phyloP scores from a whole-genome alignment of 768 basidiomycete genomes.

The Lanmaoa rubissima region DNA sequence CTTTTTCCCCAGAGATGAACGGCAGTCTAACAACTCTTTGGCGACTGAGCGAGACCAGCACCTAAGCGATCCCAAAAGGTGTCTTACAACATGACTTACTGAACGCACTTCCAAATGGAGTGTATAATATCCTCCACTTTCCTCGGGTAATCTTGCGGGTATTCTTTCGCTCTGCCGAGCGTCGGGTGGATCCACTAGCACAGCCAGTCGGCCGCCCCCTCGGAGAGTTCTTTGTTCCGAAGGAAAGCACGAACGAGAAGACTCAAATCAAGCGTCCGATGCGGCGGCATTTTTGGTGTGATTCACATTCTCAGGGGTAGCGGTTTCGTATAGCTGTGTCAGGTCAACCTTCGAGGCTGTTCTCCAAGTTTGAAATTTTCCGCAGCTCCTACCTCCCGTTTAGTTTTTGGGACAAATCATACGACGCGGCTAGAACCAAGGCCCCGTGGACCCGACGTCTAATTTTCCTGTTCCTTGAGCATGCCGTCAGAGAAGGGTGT shows the following conservation, averaged over 20 bases:
- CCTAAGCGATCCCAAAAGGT: background rate
- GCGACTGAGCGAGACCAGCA: background rate
- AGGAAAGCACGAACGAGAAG: background rate
- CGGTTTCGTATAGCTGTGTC: background rate
- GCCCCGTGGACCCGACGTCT: background rate
- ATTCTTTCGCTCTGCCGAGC: conserved; percentile 8
- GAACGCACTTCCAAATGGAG: background rate
- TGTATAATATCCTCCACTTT: background rate
- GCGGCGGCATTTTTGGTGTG: background rate
- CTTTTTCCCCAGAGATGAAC: background rate
- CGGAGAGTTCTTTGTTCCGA: conserved; percentile 12
- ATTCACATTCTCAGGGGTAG: conserved; percentile 17
- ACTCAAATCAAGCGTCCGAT: background rate
- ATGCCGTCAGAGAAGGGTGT: background rate
- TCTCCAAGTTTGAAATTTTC: background rate
- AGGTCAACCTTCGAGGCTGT: background rate
- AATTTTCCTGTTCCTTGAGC: conserved; percentile 1
- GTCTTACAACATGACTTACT: background rate
- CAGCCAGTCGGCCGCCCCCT: conserved; percentile 12
- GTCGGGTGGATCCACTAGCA: conserved; percentile 8
- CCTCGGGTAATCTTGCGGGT: background rate
- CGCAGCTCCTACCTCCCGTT: background rate
- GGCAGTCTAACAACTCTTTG: background rate
- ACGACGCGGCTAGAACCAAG: conserved; percentile 4
- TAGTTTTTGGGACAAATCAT: background rate